Base-by-base conservation (phyloP, 805 yeast genomes). In the Ogataea methylovora region DNA sequence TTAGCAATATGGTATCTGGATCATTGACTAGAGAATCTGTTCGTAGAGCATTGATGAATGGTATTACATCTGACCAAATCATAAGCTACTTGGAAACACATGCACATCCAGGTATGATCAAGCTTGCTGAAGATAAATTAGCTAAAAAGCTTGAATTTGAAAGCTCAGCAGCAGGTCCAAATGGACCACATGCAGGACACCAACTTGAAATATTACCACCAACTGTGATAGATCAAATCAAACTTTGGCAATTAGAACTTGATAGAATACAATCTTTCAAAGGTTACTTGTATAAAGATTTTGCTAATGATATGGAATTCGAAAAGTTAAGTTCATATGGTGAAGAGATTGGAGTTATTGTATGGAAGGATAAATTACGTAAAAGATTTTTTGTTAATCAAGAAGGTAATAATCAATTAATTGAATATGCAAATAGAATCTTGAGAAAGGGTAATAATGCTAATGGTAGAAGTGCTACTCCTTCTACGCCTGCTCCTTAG, bases 171-270 rank as follows among this genome's bases (percentile, higher is more conserved):
- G 67, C 65, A 34, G 59, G 58, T 32, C 37, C 71, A 5, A 50
- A 47, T 23, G 14, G 4, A 12, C 8, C 19, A 13, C 33, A 24
- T 4, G 37, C 42, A 8, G 40, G 70, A 41, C 72, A 76, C 44
- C 53, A 71, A 42, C 48, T 77, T 38, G 79, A 79, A 50, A 63
- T 92, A 10, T 55, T 84, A 5, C 97, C 97, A 4, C 95, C 97
- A 0, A 92, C 95, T 0, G 95, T 92, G n/a, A 84, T 85, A 1
- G 99, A 92, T 58, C 99, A 92, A 56, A 84, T 92, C 46, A 80
- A 79, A 52, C 67, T 92, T 34, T 92, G 99, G 99, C 97, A 92
- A 62, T 65, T 92, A 40, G 99, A 92, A 54, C 60, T 88, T 61
- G 97, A 92, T 56, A 73, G 99, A 59, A 84, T 92, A 43, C 79